Percentiles rank a stretch among this genome's conserved stretches.
phyloP scores from a whole-genome alignment of 108 stramenopile genomes.

The Nitzschia inconspicua region DNA sequence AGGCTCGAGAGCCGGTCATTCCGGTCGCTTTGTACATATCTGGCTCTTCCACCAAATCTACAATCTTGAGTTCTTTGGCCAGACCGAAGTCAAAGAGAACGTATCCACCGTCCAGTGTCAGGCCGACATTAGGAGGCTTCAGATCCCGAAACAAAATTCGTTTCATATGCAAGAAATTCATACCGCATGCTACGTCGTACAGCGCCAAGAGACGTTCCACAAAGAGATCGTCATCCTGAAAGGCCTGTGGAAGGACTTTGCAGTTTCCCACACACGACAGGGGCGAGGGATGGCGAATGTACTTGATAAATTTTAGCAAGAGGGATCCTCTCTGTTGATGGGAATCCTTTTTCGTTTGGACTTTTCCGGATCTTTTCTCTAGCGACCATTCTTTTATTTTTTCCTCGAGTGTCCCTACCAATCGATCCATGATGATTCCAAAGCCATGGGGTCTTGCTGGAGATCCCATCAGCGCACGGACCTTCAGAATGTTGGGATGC shows the following conservation, averaged over 20 bases:
- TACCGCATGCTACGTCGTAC: conserved; percentile 13
- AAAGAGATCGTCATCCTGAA: background rate
- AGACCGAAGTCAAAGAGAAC: conserved; percentile 69
- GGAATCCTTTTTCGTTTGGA: conserved; percentile 20
- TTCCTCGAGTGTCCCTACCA: conserved; percentile 44
- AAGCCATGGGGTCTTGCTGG: conserved; percentile 37
- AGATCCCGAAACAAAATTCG: conserved; percentile 30
- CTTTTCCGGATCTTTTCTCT: background rate
- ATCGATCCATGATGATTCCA: conserved; percentile 53
- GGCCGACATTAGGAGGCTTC: conserved; percentile 43
- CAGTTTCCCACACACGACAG: background rate
- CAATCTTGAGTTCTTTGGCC: conserved; percentile 44
- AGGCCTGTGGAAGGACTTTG: background rate
- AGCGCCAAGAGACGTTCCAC: conserved; percentile 4
- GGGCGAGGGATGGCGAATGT: background rate
- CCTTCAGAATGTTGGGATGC: conserved; percentile 59
- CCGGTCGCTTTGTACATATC: conserved; percentile 26
- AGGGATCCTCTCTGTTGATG: conserved; percentile 12
- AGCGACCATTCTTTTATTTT: conserved; percentile 49
- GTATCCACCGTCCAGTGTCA: conserved; percentile 37
- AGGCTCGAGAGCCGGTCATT: conserved; percentile 5
- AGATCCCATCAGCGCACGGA: conserved; percentile 47
- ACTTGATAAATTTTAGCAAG: conserved; percentile 1
- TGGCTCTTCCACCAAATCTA: conserved; percentile 24
- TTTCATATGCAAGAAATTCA: conserved; percentile 16